phyloP scores from a whole-genome alignment of 371 early-diverging fungal species.

The Rhizomucor pusillus region DNA sequence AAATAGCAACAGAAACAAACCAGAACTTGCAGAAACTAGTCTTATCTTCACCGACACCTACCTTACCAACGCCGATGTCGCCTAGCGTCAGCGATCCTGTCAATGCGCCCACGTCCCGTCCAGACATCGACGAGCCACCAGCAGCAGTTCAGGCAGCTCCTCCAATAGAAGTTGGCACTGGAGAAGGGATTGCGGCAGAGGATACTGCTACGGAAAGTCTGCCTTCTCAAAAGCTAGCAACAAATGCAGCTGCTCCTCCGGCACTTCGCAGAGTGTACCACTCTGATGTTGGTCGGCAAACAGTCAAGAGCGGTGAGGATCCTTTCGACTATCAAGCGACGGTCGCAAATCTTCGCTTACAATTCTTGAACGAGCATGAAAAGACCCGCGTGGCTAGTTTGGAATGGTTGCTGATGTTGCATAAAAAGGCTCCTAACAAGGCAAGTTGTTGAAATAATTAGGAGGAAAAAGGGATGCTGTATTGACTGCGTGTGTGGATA shows the following conservation, averaged over 20 bases:
- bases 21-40: slow-evolving; percentile 69
- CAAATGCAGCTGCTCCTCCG: background rate
- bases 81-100: slow-evolving; percentile 10
- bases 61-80: slow-evolving; percentile 3
- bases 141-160: no score
- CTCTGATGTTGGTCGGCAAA: slow-evolving; percentile 2
- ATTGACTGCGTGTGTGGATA: no score
- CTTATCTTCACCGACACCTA: slow-evolving; percentile 30
- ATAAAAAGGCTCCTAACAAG: slow-evolving; percentile 80
- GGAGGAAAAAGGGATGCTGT: background rate
- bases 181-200: background rate
- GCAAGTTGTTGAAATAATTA: slow-evolving; percentile 17
- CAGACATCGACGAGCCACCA: no score
- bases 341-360: slow-evolving; percentile 70
- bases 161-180: no score
- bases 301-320: slow-evolving; percentile 24
- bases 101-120: background rate
- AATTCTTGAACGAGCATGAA: slow-evolving; percentile 81
- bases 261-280: slow-evolving; percentile 1
- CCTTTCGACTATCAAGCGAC: slow-evolving; percentile 78
- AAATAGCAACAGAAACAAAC: slow-evolving; percentile 72
- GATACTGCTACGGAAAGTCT: background rate
- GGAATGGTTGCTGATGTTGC: slow-evolving; percentile 93
- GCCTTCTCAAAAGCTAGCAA: background rate
- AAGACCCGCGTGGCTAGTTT: slow-evolving; percentile 83